Base-by-base conservation (phyloP, 2,329 filamentous ascomycete species). In the Aureobasidium subglaciale region DNA sequence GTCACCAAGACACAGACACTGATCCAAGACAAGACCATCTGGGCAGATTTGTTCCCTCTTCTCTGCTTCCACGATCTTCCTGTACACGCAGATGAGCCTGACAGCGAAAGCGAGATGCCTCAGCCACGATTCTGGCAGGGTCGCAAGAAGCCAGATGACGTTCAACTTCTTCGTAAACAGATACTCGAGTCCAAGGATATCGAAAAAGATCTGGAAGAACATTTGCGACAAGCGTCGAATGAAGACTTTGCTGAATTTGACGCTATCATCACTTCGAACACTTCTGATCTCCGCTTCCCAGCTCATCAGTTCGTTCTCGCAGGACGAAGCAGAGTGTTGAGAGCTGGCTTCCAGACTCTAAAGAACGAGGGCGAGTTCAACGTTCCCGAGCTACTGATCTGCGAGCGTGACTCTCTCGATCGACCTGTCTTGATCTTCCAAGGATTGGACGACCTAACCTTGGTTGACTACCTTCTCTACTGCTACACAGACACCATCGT, bases 301-400 rank as follows among this genome's bases (percentile, higher is more conserved):
- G 78, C 89, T 9, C 92, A 99, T 65, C 82, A 86, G 30, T 96
- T 92, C 74, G 75, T 96, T 5, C 70, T 97, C 8, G 77, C 84
- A 15, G 87, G 82, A 11, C 81, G 93, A 62, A 96, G 90, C 64
- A 71, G 81, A 4, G 71, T 87, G 1, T 67, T 97, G 11, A 78
- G 88, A 56, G 71, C 77, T 59, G 82, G 78, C 5, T 72, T 95
- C 45, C 43, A 58, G 22, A 5, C 40, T 5, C 10, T 59, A 1
- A 70, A 79, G 20, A 72, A 76, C 15, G 72, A 71, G 1, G 81
- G 81, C 16, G 73, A 72, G 16, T 81, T 78, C 61, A 76, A 78
- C 0, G 71, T 86, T 1, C 69, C 82, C 2, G 87, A 90, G 32
- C 59, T 84, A 0, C 68, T 90, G 9, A 73, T 71, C 0, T 78